These are phyloP conservation scores for Oldenlandia corymbosa DNA, from an alignment of 257 asterid species.

Conservation along the genomic window DNA sequence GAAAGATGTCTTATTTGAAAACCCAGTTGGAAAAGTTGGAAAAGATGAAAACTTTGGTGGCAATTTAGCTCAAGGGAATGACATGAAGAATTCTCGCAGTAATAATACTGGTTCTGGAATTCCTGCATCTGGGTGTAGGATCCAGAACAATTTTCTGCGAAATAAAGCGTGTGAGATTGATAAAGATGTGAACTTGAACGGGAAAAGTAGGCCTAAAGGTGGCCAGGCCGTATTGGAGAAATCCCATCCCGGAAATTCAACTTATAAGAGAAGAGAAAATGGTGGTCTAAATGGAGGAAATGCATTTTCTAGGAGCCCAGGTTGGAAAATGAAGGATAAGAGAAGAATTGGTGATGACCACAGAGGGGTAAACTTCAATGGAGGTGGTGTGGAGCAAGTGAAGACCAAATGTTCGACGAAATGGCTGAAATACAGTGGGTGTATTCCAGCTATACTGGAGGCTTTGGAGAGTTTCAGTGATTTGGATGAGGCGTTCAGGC, in stretches of 20 bases:
- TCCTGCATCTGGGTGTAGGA: not conserved
- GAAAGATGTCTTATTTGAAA: conserved; percentile 9
- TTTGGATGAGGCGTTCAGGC: conserved; percentile 71
- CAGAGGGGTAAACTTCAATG: not conserved
- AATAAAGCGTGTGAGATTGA: conserved; percentile 16
- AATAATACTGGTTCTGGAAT: not conserved
- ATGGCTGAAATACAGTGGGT: conserved; percentile 77
- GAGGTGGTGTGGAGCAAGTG: conserved; percentile 22
- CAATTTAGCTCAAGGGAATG: conserved; percentile 19
- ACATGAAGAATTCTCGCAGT: not conserved
- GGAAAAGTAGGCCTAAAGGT: not conserved
- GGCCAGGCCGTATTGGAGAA: conserved; percentile 15
- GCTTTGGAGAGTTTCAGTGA: conserved; percentile 47
- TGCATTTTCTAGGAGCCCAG: conserved; percentile 19
- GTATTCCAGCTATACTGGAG: conserved; percentile 70
- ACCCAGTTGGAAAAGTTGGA: conserved; percentile 20
- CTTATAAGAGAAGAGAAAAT: conserved; percentile 9
- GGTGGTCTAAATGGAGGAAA: conserved; percentile 17
- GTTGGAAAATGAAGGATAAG: conserved; percentile 11
- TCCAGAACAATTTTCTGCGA: conserved; percentile 6
- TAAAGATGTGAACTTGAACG: conserved; percentile 18
- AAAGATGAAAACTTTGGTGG: conserved; percentile 19
- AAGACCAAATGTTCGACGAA: conserved; percentile 68
- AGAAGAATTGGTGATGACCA: conserved; percentile 1
- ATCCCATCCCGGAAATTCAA: not conserved